Conservation (phyloP, 257 asterid species). For the Asclepias syriaca region DNA sequence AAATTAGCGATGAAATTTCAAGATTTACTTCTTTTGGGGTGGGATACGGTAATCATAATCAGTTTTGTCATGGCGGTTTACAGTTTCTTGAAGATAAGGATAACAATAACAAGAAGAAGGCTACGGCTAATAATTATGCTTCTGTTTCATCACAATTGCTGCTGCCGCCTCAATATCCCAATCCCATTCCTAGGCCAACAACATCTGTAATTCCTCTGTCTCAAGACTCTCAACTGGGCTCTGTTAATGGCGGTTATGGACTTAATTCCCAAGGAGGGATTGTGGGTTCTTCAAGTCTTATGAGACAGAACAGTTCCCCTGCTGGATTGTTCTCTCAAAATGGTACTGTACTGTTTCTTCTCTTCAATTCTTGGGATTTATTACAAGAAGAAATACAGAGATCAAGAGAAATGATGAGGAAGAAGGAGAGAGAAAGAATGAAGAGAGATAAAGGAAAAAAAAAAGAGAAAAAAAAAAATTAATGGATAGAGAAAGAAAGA, state of each 20-base stretch:
- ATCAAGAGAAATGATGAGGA: too few relatives aligned
- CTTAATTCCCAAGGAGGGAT: constrained; percentile 32
- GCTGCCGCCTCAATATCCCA: constrained; percentile 77
- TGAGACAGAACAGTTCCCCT: constrained; percentile 74
- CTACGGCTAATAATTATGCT: constrained; percentile 8
- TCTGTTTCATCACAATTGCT: constrained; percentile 29
- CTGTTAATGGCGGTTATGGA: constrained; percentile 27
- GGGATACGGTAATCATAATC: constrained; percentile 9
- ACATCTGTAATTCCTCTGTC: background rate
- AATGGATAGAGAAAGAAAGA: too few relatives aligned
- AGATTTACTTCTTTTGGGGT: constrained; percentile 27
- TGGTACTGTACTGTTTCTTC: constrained; percentile 34
- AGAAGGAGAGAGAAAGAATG: too few relatives aligned
- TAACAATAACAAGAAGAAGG: background rate
- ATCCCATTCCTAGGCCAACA: constrained; percentile 18
- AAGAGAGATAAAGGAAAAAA: too few relatives aligned
- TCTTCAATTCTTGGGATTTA: background rate
- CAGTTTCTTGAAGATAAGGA: background rate
- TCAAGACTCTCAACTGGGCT: constrained; percentile 25
- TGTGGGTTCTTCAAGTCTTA: constrained; percentile 34
- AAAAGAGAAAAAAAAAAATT: too few relatives aligned
- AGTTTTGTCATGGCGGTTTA: constrained; percentile 15
- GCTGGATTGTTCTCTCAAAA: constrained; percentile 62
- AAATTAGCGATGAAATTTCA: constrained; percentile 15
- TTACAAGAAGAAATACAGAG: too few relatives aligned